A percentile compares a stretch with the other conserved stretches of the same genome.
Evolutionary conservation across 1,284 basidiomycete genomes (phyloP).

Genomic region (Melanopsichium pennsylvanicum): DNA sequence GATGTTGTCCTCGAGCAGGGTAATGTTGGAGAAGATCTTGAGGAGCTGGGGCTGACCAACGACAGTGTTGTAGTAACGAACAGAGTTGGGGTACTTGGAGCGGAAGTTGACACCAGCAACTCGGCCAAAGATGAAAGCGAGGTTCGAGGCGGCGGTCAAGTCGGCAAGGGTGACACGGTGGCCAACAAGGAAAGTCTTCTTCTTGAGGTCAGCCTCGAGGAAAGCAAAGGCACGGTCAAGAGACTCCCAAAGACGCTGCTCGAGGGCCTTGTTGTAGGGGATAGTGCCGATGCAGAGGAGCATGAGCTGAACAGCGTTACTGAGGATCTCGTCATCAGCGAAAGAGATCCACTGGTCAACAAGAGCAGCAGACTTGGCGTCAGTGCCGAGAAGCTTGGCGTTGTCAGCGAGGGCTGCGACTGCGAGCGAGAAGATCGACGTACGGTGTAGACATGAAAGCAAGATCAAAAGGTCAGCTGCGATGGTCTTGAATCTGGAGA

Average conservation of each 20-base stretch:
- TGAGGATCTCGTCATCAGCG: conserved; percentile 71
- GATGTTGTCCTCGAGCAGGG: conserved; percentile 77
- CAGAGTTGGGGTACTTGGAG: conserved; percentile 72
- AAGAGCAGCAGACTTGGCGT: conserved; percentile 69
- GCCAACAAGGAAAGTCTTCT: conserved; percentile 87
- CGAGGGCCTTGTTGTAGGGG: conserved; percentile 67
- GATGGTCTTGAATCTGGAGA: no score
- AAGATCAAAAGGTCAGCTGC: conserved; percentile 19
- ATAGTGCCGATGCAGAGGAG: conserved; percentile 35
- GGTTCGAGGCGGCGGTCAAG: conserved; percentile 73
- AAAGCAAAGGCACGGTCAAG: conserved; percentile 71
- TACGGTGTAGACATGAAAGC: neutral
- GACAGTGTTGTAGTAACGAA: conserved; percentile 78
- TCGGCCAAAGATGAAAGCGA: conserved; percentile 36
- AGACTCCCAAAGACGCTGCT: conserved; percentile 71
- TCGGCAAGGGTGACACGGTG: conserved; percentile 95
- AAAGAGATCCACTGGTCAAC: conserved; percentile 77
- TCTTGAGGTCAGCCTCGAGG: conserved; percentile 78
- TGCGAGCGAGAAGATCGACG: conserved; percentile 61
- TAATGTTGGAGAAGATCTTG: conserved; percentile 66
- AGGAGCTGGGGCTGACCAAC: conserved; percentile 72
- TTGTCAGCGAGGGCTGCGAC: conserved; percentile 78
- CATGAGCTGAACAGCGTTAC: conserved; percentile 57
- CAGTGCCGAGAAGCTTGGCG: conserved; percentile 74
- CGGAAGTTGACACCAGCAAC: conserved; percentile 57